Evolutionary conservation across 257 asterid genomes (phyloP), one percentile per base, ranked within the genome.

Genomic region (Jasminum sambac): DNA sequence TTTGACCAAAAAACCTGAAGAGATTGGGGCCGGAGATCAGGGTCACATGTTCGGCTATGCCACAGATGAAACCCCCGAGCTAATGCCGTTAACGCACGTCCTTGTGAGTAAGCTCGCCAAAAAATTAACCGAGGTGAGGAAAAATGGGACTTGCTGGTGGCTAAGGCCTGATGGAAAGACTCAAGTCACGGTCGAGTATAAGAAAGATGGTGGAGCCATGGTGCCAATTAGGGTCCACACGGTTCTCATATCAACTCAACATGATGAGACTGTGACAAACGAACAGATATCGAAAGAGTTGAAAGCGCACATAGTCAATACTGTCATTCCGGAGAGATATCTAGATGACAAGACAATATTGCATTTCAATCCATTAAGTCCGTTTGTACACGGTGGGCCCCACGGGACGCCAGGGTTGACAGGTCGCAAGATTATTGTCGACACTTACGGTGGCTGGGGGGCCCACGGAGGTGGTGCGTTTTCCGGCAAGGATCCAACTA

Each of bases 1-100:
- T 42, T 58, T 76, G 0, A 66, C 64, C 0, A 76, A 76, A 24
- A 66, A 59, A 62, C 73, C 73, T 0, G 73, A 76, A 66, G 80
- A 70, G 60, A 58, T 76, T 6, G 76, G 80, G 14, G 80, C 80
- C 2, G 76, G 80, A 6, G 80, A 76, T 62, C 80, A 70, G 46
- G 80, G 80, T 1, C 78, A 67, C 74, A 74, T 74, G 78, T 74
- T 74, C 7, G 78, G 79, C 37, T 74, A 74, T 21, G 80, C 76
- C 1, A 76, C 80, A 0, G 76, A 76, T 6, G 76, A 76, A 37
- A 70, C 76, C 36, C 76, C 76, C 3, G 76, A 70, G 69, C 57
- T 60, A 24, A 71, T 64, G 80, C 80, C 80, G 11, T 55, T 76
- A 21, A 52, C 80, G n/a, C 80, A 76, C 42, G 44, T 70, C 9